These are phyloP conservation scores for Phalaenopsis equestris DNA, from an alignment of 106 monocot genomes.

Conservation along the genomic window DNA sequence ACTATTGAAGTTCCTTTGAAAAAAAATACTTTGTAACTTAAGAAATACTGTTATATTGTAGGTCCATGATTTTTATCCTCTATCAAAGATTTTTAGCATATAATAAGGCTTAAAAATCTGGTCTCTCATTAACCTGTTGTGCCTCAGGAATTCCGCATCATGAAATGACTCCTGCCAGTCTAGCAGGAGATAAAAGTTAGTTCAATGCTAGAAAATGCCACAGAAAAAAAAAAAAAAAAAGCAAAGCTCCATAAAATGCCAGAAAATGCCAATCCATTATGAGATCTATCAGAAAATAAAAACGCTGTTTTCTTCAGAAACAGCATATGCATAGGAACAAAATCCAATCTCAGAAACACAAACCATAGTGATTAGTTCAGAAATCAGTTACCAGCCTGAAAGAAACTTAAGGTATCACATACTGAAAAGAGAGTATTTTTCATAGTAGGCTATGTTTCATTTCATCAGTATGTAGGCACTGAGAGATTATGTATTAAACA, in stretches of 20 bases:
- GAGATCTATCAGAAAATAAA: too few relatives aligned
- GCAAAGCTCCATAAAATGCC: background rate
- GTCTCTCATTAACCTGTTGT: background rate
- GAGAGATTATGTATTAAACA: background rate
- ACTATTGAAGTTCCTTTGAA: too few relatives aligned
- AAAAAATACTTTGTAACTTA: too few relatives aligned
- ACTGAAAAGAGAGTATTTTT: background rate
- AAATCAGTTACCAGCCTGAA: background rate
- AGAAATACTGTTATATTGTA: background rate
- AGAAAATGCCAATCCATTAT: too few relatives aligned
- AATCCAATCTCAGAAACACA: constrained; percentile 1
- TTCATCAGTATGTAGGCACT: background rate
- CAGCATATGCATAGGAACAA: background rate
- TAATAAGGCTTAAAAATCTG: background rate
- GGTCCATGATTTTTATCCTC: background rate
- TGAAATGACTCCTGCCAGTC: background rate
- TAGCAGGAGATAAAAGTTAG: background rate
- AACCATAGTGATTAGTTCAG: background rate
- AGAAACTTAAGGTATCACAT: background rate
- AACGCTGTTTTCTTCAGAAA: too few relatives aligned
- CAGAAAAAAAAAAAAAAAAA: background rate
- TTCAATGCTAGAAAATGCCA: background rate
- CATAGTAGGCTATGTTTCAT: background rate
- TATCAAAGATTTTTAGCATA: background rate
- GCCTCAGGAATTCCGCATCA: background rate